These are phyloP conservation scores for Termitomyces sp. DNA, from an alignment of 1,284 basidiomycete genomes.

Conservation along the genomic window DNA sequence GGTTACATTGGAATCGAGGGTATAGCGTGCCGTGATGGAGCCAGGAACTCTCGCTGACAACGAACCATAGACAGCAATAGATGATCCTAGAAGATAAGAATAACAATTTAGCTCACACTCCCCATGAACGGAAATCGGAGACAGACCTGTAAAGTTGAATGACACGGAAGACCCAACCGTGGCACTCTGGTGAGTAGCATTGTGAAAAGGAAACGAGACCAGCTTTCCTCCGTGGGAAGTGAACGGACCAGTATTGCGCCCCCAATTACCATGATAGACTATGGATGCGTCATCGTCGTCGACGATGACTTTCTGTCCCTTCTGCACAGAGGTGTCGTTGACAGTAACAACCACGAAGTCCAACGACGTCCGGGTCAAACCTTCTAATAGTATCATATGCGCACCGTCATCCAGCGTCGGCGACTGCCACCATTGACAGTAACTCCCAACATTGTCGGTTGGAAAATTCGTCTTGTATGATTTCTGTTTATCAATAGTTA, in stretches of 20 bases:
- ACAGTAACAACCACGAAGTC: constrained; percentile 1
- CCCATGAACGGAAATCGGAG: not conserved
- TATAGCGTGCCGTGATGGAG: not conserved
- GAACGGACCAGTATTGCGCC: not conserved
- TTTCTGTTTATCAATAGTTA: constrained; percentile 2
- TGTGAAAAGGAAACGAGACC: not conserved
- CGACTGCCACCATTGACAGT: constrained; percentile 9
- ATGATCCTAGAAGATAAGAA: not conserved
- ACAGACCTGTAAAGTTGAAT: not conserved
- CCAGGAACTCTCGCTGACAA: not conserved
- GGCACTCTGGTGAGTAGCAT: constrained; percentile 1
- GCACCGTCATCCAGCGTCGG: not conserved
- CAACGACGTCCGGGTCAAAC: not conserved
- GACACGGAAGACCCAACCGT: not conserved
- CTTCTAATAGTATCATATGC: not conserved
- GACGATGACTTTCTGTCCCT: constrained; percentile 1
- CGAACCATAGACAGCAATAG: not conserved
- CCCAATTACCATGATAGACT: not conserved
- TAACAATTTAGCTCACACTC: not conserved
- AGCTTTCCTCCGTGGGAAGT: not conserved
- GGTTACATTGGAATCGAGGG: not conserved
- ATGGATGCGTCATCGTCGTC: not conserved
- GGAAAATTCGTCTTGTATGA: not conserved
- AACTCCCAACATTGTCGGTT: not conserved
- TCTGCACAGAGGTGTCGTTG: not conserved